Evolutionary conservation across 441 rosid species (phyloP).

Genomic region (Raphanus hybrid): DNA sequence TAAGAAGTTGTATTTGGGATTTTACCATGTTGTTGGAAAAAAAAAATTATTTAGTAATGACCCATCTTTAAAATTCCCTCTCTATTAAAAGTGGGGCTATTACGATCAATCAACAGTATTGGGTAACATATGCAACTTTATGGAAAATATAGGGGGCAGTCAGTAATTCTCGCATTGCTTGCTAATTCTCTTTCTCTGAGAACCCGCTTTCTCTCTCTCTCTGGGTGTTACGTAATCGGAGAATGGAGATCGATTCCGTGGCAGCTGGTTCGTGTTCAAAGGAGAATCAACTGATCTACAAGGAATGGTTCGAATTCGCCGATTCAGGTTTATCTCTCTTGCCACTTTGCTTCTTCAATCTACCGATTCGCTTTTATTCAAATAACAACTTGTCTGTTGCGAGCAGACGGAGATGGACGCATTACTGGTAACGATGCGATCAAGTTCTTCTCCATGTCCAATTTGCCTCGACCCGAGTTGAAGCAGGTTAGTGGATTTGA

Average conservation of each 20-base stretch:
- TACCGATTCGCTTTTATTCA: conserved; percentile 2
- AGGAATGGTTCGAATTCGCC: conserved; percentile 78
- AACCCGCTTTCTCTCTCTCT: too few species aligned
- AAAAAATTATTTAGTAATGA: too few species aligned
- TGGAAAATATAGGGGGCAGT: too few species aligned
- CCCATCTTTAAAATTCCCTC: too few species aligned
- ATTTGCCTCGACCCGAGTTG: conserved; percentile 80
- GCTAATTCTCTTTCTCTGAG: too few species aligned
- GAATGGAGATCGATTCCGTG: conserved; percentile 76
- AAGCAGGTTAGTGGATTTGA: conserved; percentile 62
- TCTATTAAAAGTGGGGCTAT: too few species aligned
- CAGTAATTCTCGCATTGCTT: too few species aligned
- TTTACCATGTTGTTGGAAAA: too few species aligned
- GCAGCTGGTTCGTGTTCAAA: conserved; percentile 77
- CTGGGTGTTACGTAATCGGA: not conserved
- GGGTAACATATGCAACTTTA: too few species aligned
- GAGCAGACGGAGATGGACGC: conserved; percentile 82
- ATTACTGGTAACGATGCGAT: conserved; percentile 90
- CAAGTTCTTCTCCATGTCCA: conserved; percentile 83
- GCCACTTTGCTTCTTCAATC: conserved; percentile 8
- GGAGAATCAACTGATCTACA: conserved; percentile 75
- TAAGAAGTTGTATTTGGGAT: too few species aligned
- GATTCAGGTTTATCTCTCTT: conserved; percentile 67
- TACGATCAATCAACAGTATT: too few species aligned
- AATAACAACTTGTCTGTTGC: not conserved